Base-by-base conservation (phyloP, 495 filamentous ascomycete genomes). In the Aspergillus homomorphus region DNA sequence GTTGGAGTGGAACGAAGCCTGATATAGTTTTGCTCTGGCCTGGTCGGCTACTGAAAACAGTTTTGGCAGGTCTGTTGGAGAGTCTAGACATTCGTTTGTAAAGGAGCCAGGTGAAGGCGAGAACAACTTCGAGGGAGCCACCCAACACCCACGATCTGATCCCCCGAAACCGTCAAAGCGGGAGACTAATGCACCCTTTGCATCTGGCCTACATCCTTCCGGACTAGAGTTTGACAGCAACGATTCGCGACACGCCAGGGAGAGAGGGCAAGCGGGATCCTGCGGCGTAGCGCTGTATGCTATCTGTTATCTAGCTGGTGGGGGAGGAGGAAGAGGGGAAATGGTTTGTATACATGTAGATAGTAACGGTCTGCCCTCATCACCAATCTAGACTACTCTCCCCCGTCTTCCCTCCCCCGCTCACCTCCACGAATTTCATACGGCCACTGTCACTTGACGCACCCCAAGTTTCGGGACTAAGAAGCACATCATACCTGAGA, bases 401-500 rank as follows among this genome's bases (percentile, higher is more conserved):
- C 33, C 33, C n/a, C n/a, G n/a, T n/a, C n/a, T n/a, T n/a, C n/a
- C n/a, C n/a, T n/a, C n/a, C n/a, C n/a, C n/a, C n/a, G n/a, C n/a
- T n/a, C n/a, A n/a, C n/a, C n/a, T n/a, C n/a, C n/a, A n/a, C n/a
- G n/a, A 38, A 6, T 12, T 30, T 12, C 33, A 38, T 14, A 38
- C 8, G 15, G 4, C 33, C 33, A 12, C 33, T 5, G 4, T 38
- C 33, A 38, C 10, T 30, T 30, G 26, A 30, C 26, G n/a, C n/a
- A n/a, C n/a, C n/a, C n/a, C 26, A 30, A 10, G 4, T 10, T 4
- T 38, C 15, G 33, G 33, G 12, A 21, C 30, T 33, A 53, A 20
- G 19, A 50, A 54, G 51, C 45, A 43, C 57, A 53, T 50, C 51
- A 59, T 54, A 44, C 18, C 33, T 22, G n/a, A 59, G 44, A 44